Evolutionary conservation across 768 basidiomycete genomes (phyloP), one percentile per base, ranked within the genome.

Genomic region (Xanthoconium purpureum): DNA sequence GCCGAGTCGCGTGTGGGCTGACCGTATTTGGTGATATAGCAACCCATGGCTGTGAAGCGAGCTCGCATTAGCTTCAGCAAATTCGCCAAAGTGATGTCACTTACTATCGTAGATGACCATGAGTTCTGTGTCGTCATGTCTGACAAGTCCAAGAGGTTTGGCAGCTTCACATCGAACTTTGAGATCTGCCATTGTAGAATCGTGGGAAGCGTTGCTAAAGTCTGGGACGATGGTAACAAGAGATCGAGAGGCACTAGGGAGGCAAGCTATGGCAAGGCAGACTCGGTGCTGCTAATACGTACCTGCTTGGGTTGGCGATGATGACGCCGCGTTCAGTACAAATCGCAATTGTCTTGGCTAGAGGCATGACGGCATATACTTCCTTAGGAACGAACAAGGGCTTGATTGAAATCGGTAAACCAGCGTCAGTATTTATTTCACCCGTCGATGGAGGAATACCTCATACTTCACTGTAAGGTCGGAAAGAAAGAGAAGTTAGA

Each of bases 81-180:
- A 8, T 44, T n/a, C 40, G 12, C 40, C 15, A 15, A 7, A 6
- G 15, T 17, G 24, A 42, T 28, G 46, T 30, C 47, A 66, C 85
- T 64, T 54, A 88, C 91, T 79, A 59, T 94, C 88, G 60, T 87
- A 94, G 37, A 94, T 68, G 13, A 92, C 80, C 58, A 94, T 71
- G 20, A 89, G 71, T 65, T 91, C 88, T 24, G 72, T 70, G 5
- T 72, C 64, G 47, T 78, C 77, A 8, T 77, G 76, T 45, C 83
- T 80, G 7, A 90, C 73, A 35, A 92, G 71, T 7, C 91, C 91
- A 5, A 94, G 75, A 2, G 87, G 81, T 63, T 79, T 88, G 28
- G 81, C 75, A 17, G 66, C 67, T 35, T 85, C 83, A 50, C 86
- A 77, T 17, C 80, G 81, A 14, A 69, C 63, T 71, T 88, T 91